Conservation (phyloP, 202 grass and related monocot species). For the Setaria viridis region DNA sequence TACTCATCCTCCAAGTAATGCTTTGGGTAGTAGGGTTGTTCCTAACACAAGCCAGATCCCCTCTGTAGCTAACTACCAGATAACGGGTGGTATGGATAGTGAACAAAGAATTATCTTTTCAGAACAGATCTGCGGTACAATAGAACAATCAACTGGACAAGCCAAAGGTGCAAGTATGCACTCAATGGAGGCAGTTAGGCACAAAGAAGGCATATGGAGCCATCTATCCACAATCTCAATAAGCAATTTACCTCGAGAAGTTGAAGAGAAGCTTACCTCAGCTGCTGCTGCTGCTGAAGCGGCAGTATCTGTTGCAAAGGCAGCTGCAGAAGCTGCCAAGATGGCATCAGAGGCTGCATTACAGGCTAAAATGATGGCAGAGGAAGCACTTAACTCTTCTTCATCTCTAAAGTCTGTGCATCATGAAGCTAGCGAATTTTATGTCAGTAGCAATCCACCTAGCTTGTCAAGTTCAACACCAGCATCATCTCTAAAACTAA, state of each 20-base stretch:
- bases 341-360: slow-evolving; percentile 83
- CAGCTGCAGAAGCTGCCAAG: slow-evolving; percentile 91
- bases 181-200: slow-evolving; percentile 60
- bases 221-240: slow-evolving; percentile 60
- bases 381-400: slow-evolving; percentile 66
- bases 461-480: slow-evolving; percentile 44
- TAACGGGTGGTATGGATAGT: slow-evolving; percentile 42
- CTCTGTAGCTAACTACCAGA: slow-evolving; percentile 60
- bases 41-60: slow-evolving; percentile 51
- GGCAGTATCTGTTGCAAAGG: slow-evolving; percentile 88
- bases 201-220: slow-evolving; percentile 80
- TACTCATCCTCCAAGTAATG: slow-evolving; percentile 59
- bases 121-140: slow-evolving; percentile 65
- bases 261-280: slow-evolving; percentile 86
- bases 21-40: slow-evolving; percentile 51
- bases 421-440: slow-evolving; percentile 39
- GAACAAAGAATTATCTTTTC: slow-evolving; percentile 55
- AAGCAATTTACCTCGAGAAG: slow-evolving; percentile 64
- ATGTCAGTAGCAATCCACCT: slow-evolving; percentile 22
- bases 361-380: slow-evolving; percentile 91
- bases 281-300: slow-evolving; percentile 83
- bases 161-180: slow-evolving; percentile 69
- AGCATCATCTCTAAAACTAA: slow-evolving; percentile 58
- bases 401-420: slow-evolving; percentile 38
- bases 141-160: slow-evolving; percentile 78